Base-by-base conservation (phyloP, 2,329 filamentous ascomycete genomes). In the Arthroderma sp. region DNA sequence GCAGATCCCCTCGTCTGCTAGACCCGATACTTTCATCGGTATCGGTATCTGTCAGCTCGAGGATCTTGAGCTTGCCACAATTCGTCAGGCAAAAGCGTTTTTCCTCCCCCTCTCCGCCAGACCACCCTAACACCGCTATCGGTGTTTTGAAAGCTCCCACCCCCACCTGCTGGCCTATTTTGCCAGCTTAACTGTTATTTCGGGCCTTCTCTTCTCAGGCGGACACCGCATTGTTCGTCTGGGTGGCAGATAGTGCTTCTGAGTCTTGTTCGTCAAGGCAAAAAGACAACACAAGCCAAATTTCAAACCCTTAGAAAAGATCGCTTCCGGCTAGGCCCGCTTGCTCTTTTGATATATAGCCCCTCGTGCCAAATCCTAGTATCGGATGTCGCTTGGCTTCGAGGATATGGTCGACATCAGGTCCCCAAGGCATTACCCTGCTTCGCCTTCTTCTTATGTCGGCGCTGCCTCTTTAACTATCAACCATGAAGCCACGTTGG, bases 191-290 rank as follows among this genome's bases (percentile, higher is more conserved):
- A 84, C 77, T 75, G 72, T 67, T 68, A 39, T 37, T 57, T 66
- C 91, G 86, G 86, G 86, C 85, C 86, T 91, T 87, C 86, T 91
- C 83, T 88, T 73, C 85, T 88, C 85, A 84, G 80, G 77, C 86
- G 84, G 75, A 84, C 83, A 75, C 82, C 79, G 78, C 83, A 86
- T 82, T 78, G 83, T 88, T 88, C 86, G 85, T 89, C 86, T 93
- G 86, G 79, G 86, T 76, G 80, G 84, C 80, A 93, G 87, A 86
- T 83, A 87, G 86, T 85, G 87, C 86, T 91, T 83, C 83, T 45
- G 45, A 58, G 62, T 58, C 58, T 62, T 59, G 49, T 47, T 53
- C 56, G 53, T 55, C 55, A 58, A 54, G 50, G 53, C 51, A 36
- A 36, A 34, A 34, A 34, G 11, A 34, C 32, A 34, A 34, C 32